Base-by-base conservation (phyloP, 2,329 filamentous ascomycete genomes). In the Claviceps humidiphila region DNA sequence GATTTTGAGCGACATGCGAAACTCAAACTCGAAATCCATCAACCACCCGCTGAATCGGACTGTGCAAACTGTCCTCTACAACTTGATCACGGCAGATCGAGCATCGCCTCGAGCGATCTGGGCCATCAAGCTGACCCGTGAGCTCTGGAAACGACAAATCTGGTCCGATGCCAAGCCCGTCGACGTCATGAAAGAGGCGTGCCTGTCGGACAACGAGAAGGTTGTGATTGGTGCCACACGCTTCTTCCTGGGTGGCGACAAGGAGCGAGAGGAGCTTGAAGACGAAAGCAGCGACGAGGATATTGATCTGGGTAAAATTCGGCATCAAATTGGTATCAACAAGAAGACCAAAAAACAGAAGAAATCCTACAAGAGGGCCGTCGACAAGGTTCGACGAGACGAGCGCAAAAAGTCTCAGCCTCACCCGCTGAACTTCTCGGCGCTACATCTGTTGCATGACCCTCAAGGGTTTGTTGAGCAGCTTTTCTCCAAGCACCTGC, bases 171-270 rank as follows among this genome's bases (percentile, higher is more conserved):
- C 89, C 2, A 93, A 90, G 66, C 84, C 91, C 0, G 93, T 97
- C n/a, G 89, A 95, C 62, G 87, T 97, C 58, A 97, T 98, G 90
- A 95, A 95, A 70, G 87, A 95, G 69, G 89, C 91, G 0, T 83
- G 85, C 51, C 71, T 98, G 53, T 82, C 88, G 3, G 85, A 95
- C 50, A 95, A 96, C 60, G 88, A 94, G 61, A 98, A 98, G 71
- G 89, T 97, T 3, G 81, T 93, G 26, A 75, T 86, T 5, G 88
- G 89, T 16, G 90, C 88, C 45, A 87, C 94, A 14, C 81, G 89
- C 24, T 98, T 97, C 74, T 98, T 98, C 73, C 76, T 98, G 1
- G 93, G 93, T 24, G 90, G 90, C 38, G 93, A 98, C 67, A 91
- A 95, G 68, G 93, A 97, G 69, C 81, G 90, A 58, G 93, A 98